Evolutionary conservation across 2,329 filamentous ascomycete species (phyloP).

Genomic region (Coleophoma eucalyptorum): DNA sequence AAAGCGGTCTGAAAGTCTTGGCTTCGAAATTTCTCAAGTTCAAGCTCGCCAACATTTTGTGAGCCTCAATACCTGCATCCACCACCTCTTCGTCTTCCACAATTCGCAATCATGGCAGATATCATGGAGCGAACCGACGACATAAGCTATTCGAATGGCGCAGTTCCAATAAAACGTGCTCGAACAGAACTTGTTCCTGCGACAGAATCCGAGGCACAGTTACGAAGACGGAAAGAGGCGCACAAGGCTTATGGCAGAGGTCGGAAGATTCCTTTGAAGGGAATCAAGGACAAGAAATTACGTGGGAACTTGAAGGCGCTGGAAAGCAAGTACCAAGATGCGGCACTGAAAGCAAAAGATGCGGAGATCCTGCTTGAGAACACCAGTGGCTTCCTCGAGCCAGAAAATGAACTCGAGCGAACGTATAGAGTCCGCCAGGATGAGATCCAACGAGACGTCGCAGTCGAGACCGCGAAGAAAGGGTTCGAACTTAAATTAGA

Average conservation of each 20-base stretch:
- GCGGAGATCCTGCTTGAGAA: conserved; percentile 93
- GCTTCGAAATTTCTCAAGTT: conserved; percentile 11
- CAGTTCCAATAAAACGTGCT: conserved; percentile 43
- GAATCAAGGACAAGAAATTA: conserved; percentile 85
- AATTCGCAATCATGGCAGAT: conserved; percentile 10
- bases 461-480: conserved; percentile 84
- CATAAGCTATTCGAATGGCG: conserved; percentile 43
- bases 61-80: too few species aligned
- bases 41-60: too few species aligned
- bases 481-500: conserved; percentile 85
- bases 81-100: not conserved
- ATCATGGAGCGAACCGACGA: conserved; percentile 8
- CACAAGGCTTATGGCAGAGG: conserved; percentile 83
- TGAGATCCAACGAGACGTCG: conserved; percentile 72
- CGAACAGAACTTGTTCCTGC: conserved; percentile 42
- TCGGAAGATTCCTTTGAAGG: conserved; percentile 65
- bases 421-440: conserved; percentile 92
- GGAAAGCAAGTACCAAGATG: conserved; percentile 79
- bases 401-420: conserved; percentile 82
- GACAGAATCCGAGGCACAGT: conserved; percentile 20
- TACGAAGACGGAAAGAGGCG: conserved; percentile 54
- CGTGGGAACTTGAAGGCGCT: conserved; percentile 73
- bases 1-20: conserved; percentile 12
- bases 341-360: conserved; percentile 82
- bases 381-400: conserved; percentile 77